Evolutionary conservation across 1,139 yeast genomes (phyloP).

Genomic region (Protomyces gravidus): DNA sequence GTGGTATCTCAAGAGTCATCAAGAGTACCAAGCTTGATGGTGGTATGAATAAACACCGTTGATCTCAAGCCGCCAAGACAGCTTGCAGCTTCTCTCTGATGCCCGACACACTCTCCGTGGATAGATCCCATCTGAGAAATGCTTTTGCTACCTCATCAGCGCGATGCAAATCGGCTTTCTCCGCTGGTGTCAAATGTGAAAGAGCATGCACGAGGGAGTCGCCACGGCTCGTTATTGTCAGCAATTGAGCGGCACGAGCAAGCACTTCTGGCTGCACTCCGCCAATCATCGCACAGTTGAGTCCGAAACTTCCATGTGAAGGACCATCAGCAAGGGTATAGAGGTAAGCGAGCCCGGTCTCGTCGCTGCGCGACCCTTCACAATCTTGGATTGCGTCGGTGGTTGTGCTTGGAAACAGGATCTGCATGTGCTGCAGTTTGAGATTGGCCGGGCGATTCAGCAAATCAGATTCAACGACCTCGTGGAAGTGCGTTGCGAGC

Average conservation of each 20-base stretch:
- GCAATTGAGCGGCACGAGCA: constrained; percentile 34
- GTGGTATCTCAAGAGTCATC: constrained; percentile 91
- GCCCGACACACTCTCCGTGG: constrained; percentile 1
- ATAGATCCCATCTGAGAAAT: constrained; percentile 31
- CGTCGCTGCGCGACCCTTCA: neutral
- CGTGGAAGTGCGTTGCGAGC: constrained; percentile 48
- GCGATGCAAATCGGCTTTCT: constrained; percentile 29
- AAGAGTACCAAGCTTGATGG: constrained; percentile 60
- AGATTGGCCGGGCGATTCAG: constrained; percentile 3
- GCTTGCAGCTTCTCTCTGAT: constrained; percentile 1
- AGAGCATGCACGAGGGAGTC: constrained; percentile 34
- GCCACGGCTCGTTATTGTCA: constrained; percentile 33
- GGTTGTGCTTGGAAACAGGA: constrained; percentile 23
- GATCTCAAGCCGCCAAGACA: neutral
- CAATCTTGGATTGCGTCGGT: constrained; percentile 25
- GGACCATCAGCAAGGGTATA: constrained; percentile 34
- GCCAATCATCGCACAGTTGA: constrained; percentile 36
- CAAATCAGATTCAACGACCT: constrained; percentile 22
- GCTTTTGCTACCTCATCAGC: constrained; percentile 34
- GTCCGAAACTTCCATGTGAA: constrained; percentile 35
- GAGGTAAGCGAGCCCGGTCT: constrained; percentile 32
- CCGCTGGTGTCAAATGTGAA: constrained; percentile 29
- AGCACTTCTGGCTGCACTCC: constrained; percentile 35
- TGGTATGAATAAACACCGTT: constrained; percentile 14
- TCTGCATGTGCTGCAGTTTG: constrained; percentile 35